phyloP scores from a whole-genome alignment of 2,329 filamentous ascomycete species.

The Sordariomycetes sp. region DNA sequence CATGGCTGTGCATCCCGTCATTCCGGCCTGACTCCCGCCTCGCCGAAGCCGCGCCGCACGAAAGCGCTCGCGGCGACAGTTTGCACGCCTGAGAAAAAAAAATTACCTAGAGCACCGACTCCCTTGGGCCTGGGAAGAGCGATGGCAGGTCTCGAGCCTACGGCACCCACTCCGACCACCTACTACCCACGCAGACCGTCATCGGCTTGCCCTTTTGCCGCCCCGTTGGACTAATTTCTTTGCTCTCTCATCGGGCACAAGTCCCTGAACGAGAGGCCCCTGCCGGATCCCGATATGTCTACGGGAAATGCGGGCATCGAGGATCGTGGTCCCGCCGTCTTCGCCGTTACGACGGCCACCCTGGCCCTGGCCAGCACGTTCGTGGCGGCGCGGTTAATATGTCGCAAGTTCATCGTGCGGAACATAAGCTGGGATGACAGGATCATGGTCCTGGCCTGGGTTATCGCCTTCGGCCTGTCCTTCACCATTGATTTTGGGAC shows the following conservation, averaged over 20 bases:
- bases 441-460: conserved; percentile 71
- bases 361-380: conserved; percentile 63
- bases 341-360: conserved; percentile 60
- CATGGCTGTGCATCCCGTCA: not conserved
- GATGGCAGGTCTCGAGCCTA: not conserved
- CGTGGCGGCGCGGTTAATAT: conserved; percentile 63
- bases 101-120: not conserved
- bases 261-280: not conserved
- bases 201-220: not conserved
- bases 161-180: not conserved
- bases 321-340: conserved; percentile 49
- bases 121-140: not conserved
- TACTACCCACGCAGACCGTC: not conserved
- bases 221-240: not conserved
- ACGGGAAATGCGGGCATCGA: conserved; percentile 14
- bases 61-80: not conserved
- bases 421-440: conserved; percentile 68
- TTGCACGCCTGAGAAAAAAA: not conserved
- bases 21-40: not conserved
- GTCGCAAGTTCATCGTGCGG: conserved; percentile 62
- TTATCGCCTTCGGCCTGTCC: conserved; percentile 56
- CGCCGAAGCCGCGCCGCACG: not conserved
- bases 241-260: not conserved
- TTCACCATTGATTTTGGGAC: conserved; percentile 56
- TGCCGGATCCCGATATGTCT: conserved; percentile 1